phyloP scores from a whole-genome alignment of 805 yeast genomes.

The Metschnikowia hibisci region DNA sequence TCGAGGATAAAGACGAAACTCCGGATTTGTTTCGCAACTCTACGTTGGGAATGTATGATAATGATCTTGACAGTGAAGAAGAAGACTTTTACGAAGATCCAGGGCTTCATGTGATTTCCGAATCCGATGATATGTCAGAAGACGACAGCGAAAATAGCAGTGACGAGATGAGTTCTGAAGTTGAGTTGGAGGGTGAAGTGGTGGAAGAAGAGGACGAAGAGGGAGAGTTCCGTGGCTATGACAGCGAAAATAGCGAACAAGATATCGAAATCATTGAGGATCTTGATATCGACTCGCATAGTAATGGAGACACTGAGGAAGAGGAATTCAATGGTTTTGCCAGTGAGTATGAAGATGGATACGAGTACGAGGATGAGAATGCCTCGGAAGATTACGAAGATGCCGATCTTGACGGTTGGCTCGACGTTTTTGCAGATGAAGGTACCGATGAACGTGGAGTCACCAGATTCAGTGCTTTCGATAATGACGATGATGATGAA shows the following conservation, averaged over 20 bases:
- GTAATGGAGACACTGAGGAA: conserved; percentile 31
- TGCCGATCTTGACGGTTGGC: conserved; percentile 39
- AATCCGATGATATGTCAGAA: conserved; percentile 25
- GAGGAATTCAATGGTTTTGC: conserved; percentile 23
- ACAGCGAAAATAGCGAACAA: conserved; percentile 24
- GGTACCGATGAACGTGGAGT: conserved; percentile 7
- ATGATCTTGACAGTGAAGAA: conserved; percentile 64
- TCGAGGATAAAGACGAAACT: conserved; percentile 64
- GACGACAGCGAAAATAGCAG: conserved; percentile 21
- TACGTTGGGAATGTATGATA: conserved; percentile 91
- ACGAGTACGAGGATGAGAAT: conserved; percentile 26
- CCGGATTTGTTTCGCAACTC: conserved; percentile 85
- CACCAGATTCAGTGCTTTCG: conserved; percentile 8
- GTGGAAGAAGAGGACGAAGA: conserved; percentile 21
- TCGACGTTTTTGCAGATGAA: conserved; percentile 35
- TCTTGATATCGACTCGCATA: conserved; percentile 27
- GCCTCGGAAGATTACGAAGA: conserved; percentile 29
- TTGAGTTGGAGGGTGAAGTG: conserved; percentile 21
- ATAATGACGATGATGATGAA: conserved; percentile 16
- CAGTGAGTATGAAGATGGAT: conserved; percentile 17
- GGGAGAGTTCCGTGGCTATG: conserved; percentile 18
- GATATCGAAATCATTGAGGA: conserved; percentile 37
- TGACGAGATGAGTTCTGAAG: conserved; percentile 23
- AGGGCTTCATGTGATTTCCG: conserved; percentile 38
- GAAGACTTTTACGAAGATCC: conserved; percentile 41